A percentile compares a stretch with the other conserved stretches of the same genome.
phyloP scores from a whole-genome alignment of 495 filamentous ascomycete species.

The Hyaloscypha finlandica region DNA sequence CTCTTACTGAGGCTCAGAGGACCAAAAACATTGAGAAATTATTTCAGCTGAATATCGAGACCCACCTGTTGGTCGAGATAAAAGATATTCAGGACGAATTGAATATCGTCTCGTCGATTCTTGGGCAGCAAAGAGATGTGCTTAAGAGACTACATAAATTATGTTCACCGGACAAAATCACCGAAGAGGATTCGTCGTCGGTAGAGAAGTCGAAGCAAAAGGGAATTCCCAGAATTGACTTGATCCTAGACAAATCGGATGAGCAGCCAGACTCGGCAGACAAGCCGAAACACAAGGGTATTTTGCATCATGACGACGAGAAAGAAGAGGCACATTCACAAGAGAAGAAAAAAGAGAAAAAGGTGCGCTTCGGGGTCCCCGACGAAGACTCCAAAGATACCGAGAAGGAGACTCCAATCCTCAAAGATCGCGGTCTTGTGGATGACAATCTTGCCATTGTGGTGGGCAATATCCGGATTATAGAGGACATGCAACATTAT shows the following conservation, averaged over 20 bases:
- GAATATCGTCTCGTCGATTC: background rate
- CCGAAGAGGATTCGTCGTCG: background rate
- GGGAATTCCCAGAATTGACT: too few species aligned
- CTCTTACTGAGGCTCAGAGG: background rate
- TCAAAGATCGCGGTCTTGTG: background rate
- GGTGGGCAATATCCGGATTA: background rate
- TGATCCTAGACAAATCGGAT: too few species aligned
- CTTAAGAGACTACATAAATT: background rate
- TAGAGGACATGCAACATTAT: background rate
- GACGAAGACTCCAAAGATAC: background rate
- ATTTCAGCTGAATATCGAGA: background rate
- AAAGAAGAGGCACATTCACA: background rate
- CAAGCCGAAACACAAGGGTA: background rate
- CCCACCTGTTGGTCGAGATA: slow-evolving; percentile 1
- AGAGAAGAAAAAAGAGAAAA: background rate
- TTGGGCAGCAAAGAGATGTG: background rate
- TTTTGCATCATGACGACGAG: background rate
- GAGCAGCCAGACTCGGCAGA: background rate
- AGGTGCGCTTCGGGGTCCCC: background rate
- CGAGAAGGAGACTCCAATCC: background rate
- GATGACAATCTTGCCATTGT: background rate
- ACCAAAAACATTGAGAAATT: background rate
- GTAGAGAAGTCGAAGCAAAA: too few species aligned
- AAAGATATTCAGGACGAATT: slow-evolving; percentile 4
- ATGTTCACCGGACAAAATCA: background rate